phyloP scores from a whole-genome alignment of 2,329 filamentous ascomycete species.

The Tolypocladium amazonense region DNA sequence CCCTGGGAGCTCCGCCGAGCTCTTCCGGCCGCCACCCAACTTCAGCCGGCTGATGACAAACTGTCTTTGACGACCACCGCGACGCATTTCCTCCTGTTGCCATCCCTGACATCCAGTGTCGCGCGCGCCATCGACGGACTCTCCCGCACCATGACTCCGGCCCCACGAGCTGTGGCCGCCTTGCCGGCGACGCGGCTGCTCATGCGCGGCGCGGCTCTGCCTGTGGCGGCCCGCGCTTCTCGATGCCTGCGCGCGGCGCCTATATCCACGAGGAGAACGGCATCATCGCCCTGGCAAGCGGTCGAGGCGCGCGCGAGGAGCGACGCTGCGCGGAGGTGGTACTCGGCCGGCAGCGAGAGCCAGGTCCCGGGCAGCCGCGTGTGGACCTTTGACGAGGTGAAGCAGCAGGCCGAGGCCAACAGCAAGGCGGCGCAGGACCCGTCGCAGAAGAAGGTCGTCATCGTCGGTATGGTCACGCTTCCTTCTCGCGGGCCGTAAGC shows the following conservation, averaged over 20 bases:
- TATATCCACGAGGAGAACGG: not conserved
- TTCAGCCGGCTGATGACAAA: not conserved
- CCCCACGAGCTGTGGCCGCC: not conserved
- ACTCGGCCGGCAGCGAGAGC: constrained; percentile 10
- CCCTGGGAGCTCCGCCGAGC: not conserved
- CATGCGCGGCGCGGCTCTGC: not conserved
- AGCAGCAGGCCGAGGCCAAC: constrained; percentile 20
- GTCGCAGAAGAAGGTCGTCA: constrained; percentile 20
- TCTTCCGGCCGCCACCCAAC: not conserved
- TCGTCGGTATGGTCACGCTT: constrained; percentile 31
- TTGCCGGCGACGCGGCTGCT: not conserved
- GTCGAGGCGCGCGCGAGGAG: not conserved
- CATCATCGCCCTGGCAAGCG: not conserved
- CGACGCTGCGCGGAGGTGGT: constrained; percentile 7
- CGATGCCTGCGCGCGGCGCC: not conserved
- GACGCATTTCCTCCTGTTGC: not conserved
- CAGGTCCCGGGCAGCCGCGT: constrained; percentile 17
- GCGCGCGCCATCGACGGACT: not conserved
- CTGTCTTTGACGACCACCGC: not conserved
- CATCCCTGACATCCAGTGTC: not conserved
- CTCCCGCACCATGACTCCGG: not conserved
- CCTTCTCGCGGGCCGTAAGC: not conserved
- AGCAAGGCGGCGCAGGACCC: not conserved
- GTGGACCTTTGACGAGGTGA: constrained; percentile 40
- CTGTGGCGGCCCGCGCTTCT: not conserved